Base-by-base conservation (phyloP, 805 yeast species). In the Candida tallmaniae region DNA sequence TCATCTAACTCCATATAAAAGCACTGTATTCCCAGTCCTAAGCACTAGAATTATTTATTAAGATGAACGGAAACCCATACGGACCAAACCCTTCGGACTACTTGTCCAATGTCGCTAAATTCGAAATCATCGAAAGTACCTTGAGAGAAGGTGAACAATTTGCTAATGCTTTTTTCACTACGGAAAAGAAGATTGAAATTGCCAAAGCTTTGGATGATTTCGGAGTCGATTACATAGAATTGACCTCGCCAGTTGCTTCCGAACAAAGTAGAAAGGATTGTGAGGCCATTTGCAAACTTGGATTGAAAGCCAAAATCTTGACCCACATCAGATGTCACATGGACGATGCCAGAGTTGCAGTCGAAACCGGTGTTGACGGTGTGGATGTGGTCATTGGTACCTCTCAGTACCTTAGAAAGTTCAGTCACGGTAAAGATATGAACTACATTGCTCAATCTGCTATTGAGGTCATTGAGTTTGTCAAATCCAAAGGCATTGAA, bases 361-460 rank as follows among this genome's bases (percentile, higher is more conserved):
- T 90, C 31, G 93, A 86, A 56, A 90, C 97, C 25, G 97, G 98
- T 60, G 98, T 93, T 35, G 97, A 93, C 60, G 98, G 97, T 66
- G 97, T 90, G 43, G 97, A 93, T 68, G 96, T 90, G 38, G 97
- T 90, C 40, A 90, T 90, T 62, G 97, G 97, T 46, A 90, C 97
- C 15, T 89, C 97, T 21, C 95, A 84, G 62, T 93, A 88, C 62
- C 73, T 93, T 54, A 81, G 97, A 65, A 83, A 89, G 62, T 89
- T 80, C 62, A 84, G 96, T 17, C 97, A 93, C 62, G 98, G 98
- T 59, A 90, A 90, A 72, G 98, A 90, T 67, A 90, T 90, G 98
- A 81, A 86, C 60, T 90, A 89, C 68, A 90, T 90, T 59, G 94
- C 97, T 54, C 83, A 90, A 71, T 73, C 85, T 47, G 98, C 98